Base-by-base conservation (phyloP, 1,284 basidiomycete genomes). In the Jaminaea rosea region DNA sequence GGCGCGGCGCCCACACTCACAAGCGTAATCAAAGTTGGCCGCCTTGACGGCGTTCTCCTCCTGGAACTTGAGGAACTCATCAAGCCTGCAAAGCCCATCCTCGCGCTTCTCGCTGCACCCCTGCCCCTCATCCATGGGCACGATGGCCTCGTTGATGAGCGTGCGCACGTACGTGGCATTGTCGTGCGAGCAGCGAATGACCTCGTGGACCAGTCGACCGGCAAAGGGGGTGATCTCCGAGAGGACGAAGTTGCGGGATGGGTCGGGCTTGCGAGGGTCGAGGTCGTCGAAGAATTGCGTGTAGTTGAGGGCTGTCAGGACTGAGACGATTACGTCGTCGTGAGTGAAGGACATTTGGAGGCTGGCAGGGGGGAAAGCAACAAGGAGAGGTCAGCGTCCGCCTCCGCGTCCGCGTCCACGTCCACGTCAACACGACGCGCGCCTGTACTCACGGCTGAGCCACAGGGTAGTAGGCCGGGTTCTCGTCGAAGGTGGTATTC, bases 61-160 rank as follows among this genome's bases (percentile, higher is more conserved):
- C 49, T 66, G 63, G 50, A 60, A 58, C 1, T 75, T 77, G 28
- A 91, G 80, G 70, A 94, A 92, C 3, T 80, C 81, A 39, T 81
- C 77, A 5, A 92, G 77, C 0, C 85, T 78, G 63, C 90, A 96
- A 72, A 92, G 80, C 2, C 29, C 49, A 34, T 44, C 31, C 10
- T 31, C 24, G 17, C 21, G 11, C 29, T n/a, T 11, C 21, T 7
- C 11, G 2, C 11, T 31, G 44, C 52, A 53, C 13, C 52, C 52
- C 42, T 53, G 52, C 5, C 31, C 52, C 13, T 37, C 46, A 19
- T 28, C 27, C 37, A 49, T 26, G 2, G 91, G 88, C 1, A 83
- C 79, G 1, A 91, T 86, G 3, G 86, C 90, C 69, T 94, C 91
- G 76, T 93, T 93, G 73, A 89, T 81, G 67, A 87, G 81, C 49